These are phyloP conservation scores for Nitzschia sp. DNA, from an alignment of 108 stramenopile genomes.

Conservation along the genomic window DNA sequence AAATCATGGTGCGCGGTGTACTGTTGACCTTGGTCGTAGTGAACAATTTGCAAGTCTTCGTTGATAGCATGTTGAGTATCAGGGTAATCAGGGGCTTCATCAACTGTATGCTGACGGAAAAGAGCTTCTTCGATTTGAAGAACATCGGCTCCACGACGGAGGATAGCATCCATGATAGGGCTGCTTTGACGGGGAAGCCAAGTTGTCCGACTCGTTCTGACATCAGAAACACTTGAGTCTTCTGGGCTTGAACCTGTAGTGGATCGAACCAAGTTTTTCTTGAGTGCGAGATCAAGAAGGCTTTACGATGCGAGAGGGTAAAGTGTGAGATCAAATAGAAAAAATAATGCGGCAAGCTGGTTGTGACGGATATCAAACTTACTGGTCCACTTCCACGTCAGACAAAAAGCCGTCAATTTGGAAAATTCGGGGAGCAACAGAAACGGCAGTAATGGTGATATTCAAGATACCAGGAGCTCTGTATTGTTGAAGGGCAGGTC, in stretches of 20 bases:
- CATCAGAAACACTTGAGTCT: conserved; percentile 31
- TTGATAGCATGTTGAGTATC: conserved; percentile 20
- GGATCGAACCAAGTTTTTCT: conserved; percentile 47
- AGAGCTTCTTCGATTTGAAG: conserved; percentile 51
- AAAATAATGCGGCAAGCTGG: no score
- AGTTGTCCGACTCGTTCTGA: conserved; percentile 44
- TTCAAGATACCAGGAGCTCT: conserved; percentile 46
- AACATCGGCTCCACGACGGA: conserved; percentile 48
- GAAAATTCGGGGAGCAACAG: conserved; percentile 56
- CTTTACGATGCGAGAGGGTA: background rate
- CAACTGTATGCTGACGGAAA: conserved; percentile 28
- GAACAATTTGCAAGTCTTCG: conserved; percentile 54
- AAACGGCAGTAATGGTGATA: conserved; percentile 45
- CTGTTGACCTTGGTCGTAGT: conserved; percentile 42
- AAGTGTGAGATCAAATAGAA: no score
- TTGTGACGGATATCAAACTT: conserved; percentile 13
- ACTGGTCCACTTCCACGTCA: conserved; percentile 61
- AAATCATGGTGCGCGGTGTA: conserved; percentile 61
- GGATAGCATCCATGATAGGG: conserved; percentile 48
- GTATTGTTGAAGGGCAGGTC: conserved; percentile 48
- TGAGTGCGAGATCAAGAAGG: conserved; percentile 29
- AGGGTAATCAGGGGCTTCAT: background rate
- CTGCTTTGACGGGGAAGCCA: conserved; percentile 39
- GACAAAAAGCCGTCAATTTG: conserved; percentile 57
- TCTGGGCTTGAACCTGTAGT: conserved; percentile 25